These are phyloP conservation scores for Lomentospora prolificans DNA, from an alignment of 2,329 filamentous ascomycete genomes.

Conservation along the genomic window DNA sequence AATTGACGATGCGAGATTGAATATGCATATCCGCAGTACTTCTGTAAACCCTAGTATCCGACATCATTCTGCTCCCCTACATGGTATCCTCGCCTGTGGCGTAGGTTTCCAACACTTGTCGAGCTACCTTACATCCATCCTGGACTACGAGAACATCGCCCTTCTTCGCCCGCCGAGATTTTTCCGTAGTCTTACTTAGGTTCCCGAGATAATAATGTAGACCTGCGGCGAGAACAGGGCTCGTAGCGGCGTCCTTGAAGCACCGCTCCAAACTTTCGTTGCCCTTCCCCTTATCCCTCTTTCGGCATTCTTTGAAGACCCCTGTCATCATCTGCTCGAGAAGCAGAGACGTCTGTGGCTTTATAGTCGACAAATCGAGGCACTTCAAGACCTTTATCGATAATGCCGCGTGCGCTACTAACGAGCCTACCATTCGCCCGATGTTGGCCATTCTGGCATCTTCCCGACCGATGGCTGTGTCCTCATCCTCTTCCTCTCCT, in stretches of 20 bases:
- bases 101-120: constrained; percentile 23
- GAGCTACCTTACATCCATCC: constrained; percentile 35
- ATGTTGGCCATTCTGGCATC: constrained; percentile 40
- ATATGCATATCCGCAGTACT: no score
- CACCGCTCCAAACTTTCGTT: constrained; percentile 53
- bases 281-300: constrained; percentile 34
- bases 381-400: constrained; percentile 48
- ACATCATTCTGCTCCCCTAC: no score
- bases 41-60: no score
- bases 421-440: constrained; percentile 42
- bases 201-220: constrained; percentile 74
- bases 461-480: constrained; percentile 37
- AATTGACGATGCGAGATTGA: no score
- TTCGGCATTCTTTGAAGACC: constrained; percentile 54
- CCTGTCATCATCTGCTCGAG: constrained; percentile 72
- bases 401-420: constrained; percentile 36
- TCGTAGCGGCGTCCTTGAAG: constrained; percentile 54
- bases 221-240: constrained; percentile 60
- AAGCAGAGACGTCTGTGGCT: constrained; percentile 66
- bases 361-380: constrained; percentile 70
- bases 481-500: constrained; percentile 45
- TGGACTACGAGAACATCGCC: constrained; percentile 35
- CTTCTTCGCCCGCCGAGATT: constrained; percentile 34
- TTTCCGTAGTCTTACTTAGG: constrained; percentile 50
- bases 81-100: constrained; percentile 2